A percentile compares a stretch with the other conserved stretches of the same genome.
These are phyloP conservation scores for Periconia digitata DNA, from an alignment of 2,329 filamentous ascomycete species.

Conservation along the genomic window DNA sequence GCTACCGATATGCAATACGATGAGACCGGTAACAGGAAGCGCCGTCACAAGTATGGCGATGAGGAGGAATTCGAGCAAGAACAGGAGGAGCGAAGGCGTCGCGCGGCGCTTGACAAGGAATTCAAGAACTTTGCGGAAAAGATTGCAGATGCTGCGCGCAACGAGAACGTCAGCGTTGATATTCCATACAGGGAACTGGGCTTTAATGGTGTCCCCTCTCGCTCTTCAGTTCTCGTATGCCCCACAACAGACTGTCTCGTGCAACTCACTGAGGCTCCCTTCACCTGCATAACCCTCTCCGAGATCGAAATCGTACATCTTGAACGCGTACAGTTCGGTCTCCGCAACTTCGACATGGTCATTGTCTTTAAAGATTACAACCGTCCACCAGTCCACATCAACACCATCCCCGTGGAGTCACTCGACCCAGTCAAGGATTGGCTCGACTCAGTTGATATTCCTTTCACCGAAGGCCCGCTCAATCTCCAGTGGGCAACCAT, in stretches of 20 bases:
- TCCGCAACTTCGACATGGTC: slow-evolving; percentile 99
- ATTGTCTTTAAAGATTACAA: slow-evolving; percentile 98
- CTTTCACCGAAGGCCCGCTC: slow-evolving; percentile 89
- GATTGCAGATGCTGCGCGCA: slow-evolving; percentile 92
- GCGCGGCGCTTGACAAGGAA: slow-evolving; percentile 89
- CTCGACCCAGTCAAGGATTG: slow-evolving; percentile 97
- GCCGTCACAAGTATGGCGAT: slow-evolving; percentile 95
- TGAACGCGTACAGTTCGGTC: slow-evolving; percentile 90
- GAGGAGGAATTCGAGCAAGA: slow-evolving; percentile 99
- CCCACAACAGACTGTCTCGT: slow-evolving; percentile 96
- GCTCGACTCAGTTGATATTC: slow-evolving; percentile 93
- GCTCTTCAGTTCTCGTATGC: slow-evolving; percentile 93
- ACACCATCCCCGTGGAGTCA: slow-evolving; percentile 95
- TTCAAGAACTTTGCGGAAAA: slow-evolving; percentile 98
- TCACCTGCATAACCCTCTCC: slow-evolving; percentile 91
- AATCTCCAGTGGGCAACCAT: slow-evolving; percentile 99
- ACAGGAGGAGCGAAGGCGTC: slow-evolving; percentile 89
- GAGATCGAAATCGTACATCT: slow-evolving; percentile 96
- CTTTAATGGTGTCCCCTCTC: slow-evolving; percentile 94
- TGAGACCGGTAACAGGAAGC: slow-evolving; percentile 95
- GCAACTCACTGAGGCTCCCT: slow-evolving; percentile 94
- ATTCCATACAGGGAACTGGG: slow-evolving; percentile 96
- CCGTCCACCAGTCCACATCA: slow-evolving; percentile 88
- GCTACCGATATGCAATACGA: slow-evolving; percentile 98
- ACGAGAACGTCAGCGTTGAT: slow-evolving; percentile 88